These are phyloP conservation scores for Takashimella tepidaria DNA, from an alignment of 1,284 basidiomycete species.

Conservation along the genomic window DNA sequence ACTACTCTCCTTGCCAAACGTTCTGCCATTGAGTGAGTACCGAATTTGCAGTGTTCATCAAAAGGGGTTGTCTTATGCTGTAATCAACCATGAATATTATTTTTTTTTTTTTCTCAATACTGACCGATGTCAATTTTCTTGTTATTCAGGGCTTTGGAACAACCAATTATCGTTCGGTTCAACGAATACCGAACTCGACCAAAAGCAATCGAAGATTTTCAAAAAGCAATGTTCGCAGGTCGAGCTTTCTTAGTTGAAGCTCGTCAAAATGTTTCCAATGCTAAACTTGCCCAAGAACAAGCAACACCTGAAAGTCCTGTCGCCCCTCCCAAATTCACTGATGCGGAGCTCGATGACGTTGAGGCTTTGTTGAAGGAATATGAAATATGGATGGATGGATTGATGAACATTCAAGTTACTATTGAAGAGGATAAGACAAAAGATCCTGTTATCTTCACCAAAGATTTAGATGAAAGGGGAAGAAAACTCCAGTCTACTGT, in stretches of 20 bases:
- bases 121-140: conserved; percentile 2
- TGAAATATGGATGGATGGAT: conserved; percentile 70
- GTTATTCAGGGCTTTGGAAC: conserved; percentile 62
- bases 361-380: conserved; percentile 69
- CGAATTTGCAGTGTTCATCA: neutral
- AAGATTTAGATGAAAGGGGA: conserved; percentile 74
- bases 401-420: conserved; percentile 71
- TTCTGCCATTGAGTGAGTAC: conserved; percentile 69
- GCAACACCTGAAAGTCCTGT: conserved; percentile 46
- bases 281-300: conserved; percentile 51
- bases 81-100: neutral
- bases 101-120: conserved; percentile 6
- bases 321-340: conserved; percentile 68
- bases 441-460: conserved; percentile 72
- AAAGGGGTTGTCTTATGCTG: neutral
- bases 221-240: conserved; percentile 58
- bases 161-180: conserved; percentile 77
- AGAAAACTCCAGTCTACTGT: conserved; percentile 71
- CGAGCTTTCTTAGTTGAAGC: conserved; percentile 78
- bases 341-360: conserved; percentile 70
- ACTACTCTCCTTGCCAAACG: conserved; percentile 67
- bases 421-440: conserved; percentile 58
- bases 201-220: conserved; percentile 59
- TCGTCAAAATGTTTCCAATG: conserved; percentile 53
- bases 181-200: conserved; percentile 70